Evolutionary conservation across 2,329 filamentous ascomycete species (phyloP).

Genomic region (Sporothrix euskadiensis): DNA sequence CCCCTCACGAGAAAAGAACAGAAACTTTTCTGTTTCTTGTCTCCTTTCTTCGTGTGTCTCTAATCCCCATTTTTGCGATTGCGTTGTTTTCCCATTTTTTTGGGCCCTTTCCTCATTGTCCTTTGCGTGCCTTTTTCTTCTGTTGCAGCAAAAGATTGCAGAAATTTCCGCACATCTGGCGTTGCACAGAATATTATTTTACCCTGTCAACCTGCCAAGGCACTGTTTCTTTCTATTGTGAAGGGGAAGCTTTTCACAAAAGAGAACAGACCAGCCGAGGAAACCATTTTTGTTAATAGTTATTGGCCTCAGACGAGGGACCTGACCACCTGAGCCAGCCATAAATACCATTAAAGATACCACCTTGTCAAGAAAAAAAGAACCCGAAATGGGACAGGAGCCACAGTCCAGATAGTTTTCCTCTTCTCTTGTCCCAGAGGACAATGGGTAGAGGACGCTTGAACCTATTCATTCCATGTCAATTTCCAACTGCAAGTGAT

Average conservation of each 20-base stretch:
- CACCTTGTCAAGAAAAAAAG: neutral
- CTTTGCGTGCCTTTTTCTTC: neutral
- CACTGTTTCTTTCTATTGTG: slow-evolving; percentile 18
- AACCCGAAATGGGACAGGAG: slow-evolving; percentile 11
- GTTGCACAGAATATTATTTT: neutral
- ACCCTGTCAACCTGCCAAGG: slow-evolving; percentile 27
- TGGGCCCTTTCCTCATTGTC: neutral
- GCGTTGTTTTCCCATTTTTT: slow-evolving; percentile 2
- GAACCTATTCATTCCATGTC: slow-evolving; percentile 50
- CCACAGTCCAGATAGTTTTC: neutral
- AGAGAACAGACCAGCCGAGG: slow-evolving; percentile 26
- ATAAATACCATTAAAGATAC: slow-evolving; percentile 27
- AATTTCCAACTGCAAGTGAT: neutral
- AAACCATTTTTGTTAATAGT: slow-evolving; percentile 20
- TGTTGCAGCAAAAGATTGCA: neutral
- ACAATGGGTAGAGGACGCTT: slow-evolving; percentile 52
- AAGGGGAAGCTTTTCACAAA: neutral
- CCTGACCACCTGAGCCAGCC: slow-evolving; percentile 35
- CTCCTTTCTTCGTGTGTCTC: slow-evolving; percentile 10
- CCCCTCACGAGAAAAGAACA: slow-evolving; percentile 42
- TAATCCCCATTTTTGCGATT: slow-evolving; percentile 9
- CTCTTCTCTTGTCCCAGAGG: slow-evolving; percentile 30
- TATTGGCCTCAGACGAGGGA: slow-evolving; percentile 28
- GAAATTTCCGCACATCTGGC: neutral
- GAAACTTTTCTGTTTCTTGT: neutral